A percentile compares a stretch with the other conserved stretches of the same genome.
Evolutionary conservation across 1,139 yeast genomes (phyloP).

Genomic region (Saccharomycopsis phalli): DNA sequence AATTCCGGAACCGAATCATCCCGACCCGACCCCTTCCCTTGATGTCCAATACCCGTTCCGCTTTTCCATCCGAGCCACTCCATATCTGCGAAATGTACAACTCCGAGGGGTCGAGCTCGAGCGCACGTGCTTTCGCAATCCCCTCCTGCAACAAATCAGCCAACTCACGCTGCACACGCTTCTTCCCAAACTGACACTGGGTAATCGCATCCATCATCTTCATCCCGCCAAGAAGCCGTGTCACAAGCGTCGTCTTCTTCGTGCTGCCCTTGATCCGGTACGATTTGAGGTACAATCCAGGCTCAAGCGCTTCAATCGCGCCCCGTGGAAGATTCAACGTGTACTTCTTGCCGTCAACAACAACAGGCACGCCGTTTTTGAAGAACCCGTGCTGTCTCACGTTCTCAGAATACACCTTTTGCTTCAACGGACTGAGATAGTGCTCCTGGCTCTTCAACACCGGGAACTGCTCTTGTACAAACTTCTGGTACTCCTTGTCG

Average conservation of each 20-base stretch:
- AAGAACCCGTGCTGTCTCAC: constrained; percentile 65
- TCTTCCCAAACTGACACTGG: constrained; percentile 83
- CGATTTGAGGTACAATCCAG: constrained; percentile 70
- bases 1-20: constrained; percentile 61
- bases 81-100: constrained; percentile 76
- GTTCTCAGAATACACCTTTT: constrained; percentile 50
- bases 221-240: constrained; percentile 63
- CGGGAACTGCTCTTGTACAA: constrained; percentile 29
- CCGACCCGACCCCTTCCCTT: constrained; percentile 93
- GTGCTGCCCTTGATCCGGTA: constrained; percentile 75
- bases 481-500: constrained; percentile 31
- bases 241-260: constrained; percentile 79
- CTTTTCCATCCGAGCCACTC: constrained; percentile 84
- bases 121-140: constrained; percentile 53
- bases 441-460: constrained; percentile 37
- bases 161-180: constrained; percentile 72
- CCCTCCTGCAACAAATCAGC: constrained; percentile 70
- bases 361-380: constrained; percentile 49
- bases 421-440: constrained; percentile 65
- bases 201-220: constrained; percentile 75
- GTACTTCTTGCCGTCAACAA: constrained; percentile 41
- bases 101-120: constrained; percentile 51
- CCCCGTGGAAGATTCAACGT: constrained; percentile 47
- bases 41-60: constrained; percentile 65
- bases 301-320: constrained; percentile 76